Evolutionary conservation across 371 early-diverging fungal genomes (phyloP), one percentile per base, ranked within the genome.

Genomic region (Mortierella sp.): DNA sequence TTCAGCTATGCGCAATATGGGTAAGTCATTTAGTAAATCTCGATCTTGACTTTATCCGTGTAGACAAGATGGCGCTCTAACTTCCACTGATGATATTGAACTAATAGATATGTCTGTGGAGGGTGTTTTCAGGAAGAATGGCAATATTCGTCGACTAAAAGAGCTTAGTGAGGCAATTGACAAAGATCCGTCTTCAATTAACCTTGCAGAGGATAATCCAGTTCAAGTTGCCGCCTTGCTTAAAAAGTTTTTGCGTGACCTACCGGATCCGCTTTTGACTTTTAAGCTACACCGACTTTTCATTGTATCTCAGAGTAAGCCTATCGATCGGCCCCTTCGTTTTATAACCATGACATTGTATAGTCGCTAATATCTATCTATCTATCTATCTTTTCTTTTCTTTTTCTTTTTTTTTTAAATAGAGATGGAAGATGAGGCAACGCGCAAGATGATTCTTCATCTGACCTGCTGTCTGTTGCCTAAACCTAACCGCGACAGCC

Each of bases 81-180:
- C n/a, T 20, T 20, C 3, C 49, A 9, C n/a, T 20, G 18, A 49
- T 49, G 49, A 6, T 49, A 6, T 12, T 18, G 37, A 11, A 62
- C 20, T 24, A 55, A 26, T 77, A 94, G 96, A 97, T 73, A 87
- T 98, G 89, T 87, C 93, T 1, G 89, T 92, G 24, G 98, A 98
- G 84, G 99, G 99, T 1, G 93, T 98, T 5, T 98, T 98, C 88
- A 93, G 99, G 68, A 98, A 97, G 84, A 98, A 97, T 84, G 99
- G 99, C 14, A 98, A 98, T 78, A 96, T 98, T 73, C 87, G 95
- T 58, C 86, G 95, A 49, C 87, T 98, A 30, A 95, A 94, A 52
- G 90, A 92, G 37, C 74, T 96, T 37, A 86, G 90, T 11, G 96
- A 96, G 28, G 77, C 89, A 0, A 87, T 91, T 8, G 96, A 97